These are phyloP conservation scores for Dicorynia guianensis DNA, from an alignment of 306 rosid species.

Conservation along the genomic window DNA sequence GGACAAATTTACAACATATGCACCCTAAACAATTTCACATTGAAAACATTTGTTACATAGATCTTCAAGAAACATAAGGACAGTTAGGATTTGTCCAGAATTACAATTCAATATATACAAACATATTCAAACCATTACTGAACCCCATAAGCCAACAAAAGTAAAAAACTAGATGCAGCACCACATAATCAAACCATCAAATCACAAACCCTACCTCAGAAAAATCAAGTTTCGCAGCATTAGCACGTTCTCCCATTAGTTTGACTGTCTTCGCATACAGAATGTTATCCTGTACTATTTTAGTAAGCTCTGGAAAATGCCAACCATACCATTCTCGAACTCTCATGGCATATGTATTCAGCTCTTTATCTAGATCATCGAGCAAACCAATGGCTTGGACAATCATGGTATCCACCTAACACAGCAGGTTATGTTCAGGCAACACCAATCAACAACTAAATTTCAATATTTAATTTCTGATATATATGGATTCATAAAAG, in stretches of 20 bases:
- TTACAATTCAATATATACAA: background rate
- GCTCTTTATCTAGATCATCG: conserved; percentile 74
- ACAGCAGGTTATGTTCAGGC: background rate
- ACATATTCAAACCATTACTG: too few species aligned
- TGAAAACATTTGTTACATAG: background rate
- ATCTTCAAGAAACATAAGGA: background rate
- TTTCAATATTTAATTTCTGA: too few species aligned
- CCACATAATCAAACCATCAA: background rate
- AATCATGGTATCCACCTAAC: conserved; percentile 73
- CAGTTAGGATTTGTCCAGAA: background rate
- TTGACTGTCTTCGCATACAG: conserved; percentile 67
- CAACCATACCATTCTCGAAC: conserved; percentile 78
- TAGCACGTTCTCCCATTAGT: conserved; percentile 64
- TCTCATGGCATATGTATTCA: conserved; percentile 74
- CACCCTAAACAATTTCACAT: too few species aligned
- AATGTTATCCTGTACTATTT: conserved; percentile 66
- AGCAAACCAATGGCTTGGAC: conserved; percentile 77
- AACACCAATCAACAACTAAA: background rate
- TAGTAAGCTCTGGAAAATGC: conserved; percentile 79
- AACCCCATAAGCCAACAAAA: background rate
- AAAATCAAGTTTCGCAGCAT: conserved; percentile 71
- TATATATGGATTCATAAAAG: too few species aligned
- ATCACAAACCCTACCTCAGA: conserved; percentile 54
- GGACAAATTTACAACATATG: too few species aligned
- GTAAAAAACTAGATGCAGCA: background rate